A percentile compares a stretch with the other conserved stretches of the same genome.
These are phyloP conservation scores for Malassezia sp. DNA, from an alignment of 1,284 basidiomycete genomes.

Conservation along the genomic window DNA sequence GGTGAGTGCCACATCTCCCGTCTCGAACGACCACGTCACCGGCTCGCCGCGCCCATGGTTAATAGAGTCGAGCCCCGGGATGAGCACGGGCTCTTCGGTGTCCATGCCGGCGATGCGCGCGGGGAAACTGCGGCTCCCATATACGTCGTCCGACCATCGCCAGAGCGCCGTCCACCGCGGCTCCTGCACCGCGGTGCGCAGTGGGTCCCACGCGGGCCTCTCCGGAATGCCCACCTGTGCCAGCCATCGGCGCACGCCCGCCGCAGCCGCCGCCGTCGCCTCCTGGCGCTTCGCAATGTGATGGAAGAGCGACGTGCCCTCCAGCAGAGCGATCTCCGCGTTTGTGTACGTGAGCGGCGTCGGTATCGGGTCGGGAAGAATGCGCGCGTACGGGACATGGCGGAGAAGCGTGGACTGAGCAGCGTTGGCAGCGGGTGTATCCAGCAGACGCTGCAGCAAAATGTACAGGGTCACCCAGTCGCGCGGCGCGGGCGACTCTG, in stretches of 20 bases:
- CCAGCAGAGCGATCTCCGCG: conserved; percentile 20
- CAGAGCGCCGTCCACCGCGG: conserved; percentile 16
- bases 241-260: not conserved
- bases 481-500: not conserved
- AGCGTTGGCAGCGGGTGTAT: not conserved
- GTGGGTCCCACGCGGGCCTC: no score
- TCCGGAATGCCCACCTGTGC: not conserved
- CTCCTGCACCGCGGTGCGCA: not conserved
- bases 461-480: conserved; percentile 6
- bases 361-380: conserved; percentile 19
- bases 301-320: conserved; percentile 22
- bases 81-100: conserved; percentile 24
- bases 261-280: not conserved
- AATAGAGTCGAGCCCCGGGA: conserved; percentile 36
- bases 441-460: not conserved
- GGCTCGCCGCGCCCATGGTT: conserved; percentile 30
- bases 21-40: conserved; percentile 28
- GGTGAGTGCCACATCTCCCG: no score
- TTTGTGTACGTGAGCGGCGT: conserved; percentile 23
- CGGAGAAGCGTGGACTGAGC: no score
- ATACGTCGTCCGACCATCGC: conserved; percentile 29
- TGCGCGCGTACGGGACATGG: conserved; percentile 22
- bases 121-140: conserved; percentile 34
- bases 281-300: not conserved
- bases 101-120: conserved; percentile 16